phyloP scores from a whole-genome alignment of 305 asterid genomes.

The Nicotiana rustica region DNA sequence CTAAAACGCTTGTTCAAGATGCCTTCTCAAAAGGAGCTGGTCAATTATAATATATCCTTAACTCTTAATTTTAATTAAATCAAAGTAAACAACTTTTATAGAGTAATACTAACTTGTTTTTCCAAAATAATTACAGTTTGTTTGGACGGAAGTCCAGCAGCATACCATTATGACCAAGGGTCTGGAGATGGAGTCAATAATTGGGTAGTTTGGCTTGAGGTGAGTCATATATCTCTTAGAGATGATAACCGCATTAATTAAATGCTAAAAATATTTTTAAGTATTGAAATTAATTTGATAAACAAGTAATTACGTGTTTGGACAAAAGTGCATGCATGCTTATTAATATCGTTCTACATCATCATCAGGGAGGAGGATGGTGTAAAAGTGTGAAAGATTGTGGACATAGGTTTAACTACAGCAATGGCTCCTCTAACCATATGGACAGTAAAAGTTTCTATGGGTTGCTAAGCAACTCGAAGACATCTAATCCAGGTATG shows the following conservation, averaged over 20 bases:
- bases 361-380: not conserved
- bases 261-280: no score
- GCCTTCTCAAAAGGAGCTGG: not conserved
- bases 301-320: no score
- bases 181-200: slow-evolving; percentile 41
- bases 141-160: slow-evolving; percentile 54
- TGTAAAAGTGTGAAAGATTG: not conserved
- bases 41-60: not conserved
- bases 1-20: not conserved
- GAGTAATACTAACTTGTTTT: not conserved
- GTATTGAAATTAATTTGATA: no score
- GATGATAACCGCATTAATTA: no score
- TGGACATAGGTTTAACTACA: not conserved
- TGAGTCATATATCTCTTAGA: not conserved
- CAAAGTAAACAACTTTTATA: no score
- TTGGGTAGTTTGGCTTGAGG: slow-evolving; percentile 48
- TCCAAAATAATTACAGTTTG: slow-evolving; percentile 40
- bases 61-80: no score
- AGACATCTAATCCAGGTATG: not conserved
- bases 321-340: no score
- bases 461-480: not conserved
- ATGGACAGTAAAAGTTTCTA: not conserved
- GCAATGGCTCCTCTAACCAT: not conserved
- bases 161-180: slow-evolving; percentile 42
- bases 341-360: not conserved